A percentile compares a stretch with the other conserved stretches of the same genome.
Evolutionary conservation across 768 basidiomycete species (phyloP).

Genomic region (Mycena sanguinolenta): DNA sequence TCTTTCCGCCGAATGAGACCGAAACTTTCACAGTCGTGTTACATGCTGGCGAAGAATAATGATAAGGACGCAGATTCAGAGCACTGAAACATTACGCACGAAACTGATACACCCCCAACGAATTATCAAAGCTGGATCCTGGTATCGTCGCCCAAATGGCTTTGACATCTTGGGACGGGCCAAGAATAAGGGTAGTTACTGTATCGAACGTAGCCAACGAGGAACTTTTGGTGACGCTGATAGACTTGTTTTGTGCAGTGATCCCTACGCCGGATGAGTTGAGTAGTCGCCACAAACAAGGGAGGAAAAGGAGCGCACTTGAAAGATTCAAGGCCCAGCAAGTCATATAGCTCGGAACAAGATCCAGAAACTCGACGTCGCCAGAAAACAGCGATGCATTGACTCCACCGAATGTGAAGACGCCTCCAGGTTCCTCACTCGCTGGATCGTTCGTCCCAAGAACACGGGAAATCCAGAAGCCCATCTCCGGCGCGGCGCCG

Average conservation of each 20-base stretch:
- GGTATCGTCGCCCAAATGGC: conserved; percentile 16
- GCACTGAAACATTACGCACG: not conserved
- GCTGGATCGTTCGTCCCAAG: not conserved
- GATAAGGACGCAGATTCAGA: not conserved
- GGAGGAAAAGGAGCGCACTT: not conserved
- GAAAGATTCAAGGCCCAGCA: conserved; percentile 7
- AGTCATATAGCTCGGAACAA: not conserved
- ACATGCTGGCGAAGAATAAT: conserved; percentile 6
- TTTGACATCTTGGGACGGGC: conserved; percentile 2
- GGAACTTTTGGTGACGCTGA: conserved; percentile 3
- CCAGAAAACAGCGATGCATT: conserved; percentile 15
- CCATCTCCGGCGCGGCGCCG: not conserved
- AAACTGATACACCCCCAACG: not conserved
- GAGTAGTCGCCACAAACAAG: too few relatives aligned
- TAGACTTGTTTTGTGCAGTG: not conserved
- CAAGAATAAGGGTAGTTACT: not conserved
- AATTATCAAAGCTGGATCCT: conserved; percentile 10
- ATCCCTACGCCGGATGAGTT: not conserved
- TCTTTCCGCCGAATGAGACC: conserved; percentile 15
- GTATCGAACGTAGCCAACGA: conserved; percentile 21
- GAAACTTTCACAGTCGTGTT: conserved; percentile 13
- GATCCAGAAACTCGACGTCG: conserved; percentile 6
- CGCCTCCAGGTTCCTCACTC: not conserved
- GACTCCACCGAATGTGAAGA: conserved; percentile 20
- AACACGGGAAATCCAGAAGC: conserved; percentile 20